These are phyloP conservation scores for Xylaria sp. DNA, from an alignment of 2,329 filamentous ascomycete species.

Conservation along the genomic window DNA sequence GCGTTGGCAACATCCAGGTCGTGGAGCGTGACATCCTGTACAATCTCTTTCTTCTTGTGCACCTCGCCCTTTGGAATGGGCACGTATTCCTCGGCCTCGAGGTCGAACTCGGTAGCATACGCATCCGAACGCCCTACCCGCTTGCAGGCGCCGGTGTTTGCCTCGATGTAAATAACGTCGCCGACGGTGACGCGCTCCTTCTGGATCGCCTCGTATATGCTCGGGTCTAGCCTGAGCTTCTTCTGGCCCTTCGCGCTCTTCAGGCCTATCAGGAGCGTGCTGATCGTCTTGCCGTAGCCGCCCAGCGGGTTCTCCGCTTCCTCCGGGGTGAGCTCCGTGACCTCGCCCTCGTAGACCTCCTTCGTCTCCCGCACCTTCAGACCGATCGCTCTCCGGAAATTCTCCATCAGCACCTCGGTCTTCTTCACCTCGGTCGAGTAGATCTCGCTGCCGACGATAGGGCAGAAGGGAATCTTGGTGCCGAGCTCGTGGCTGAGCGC, in stretches of 20 bases:
- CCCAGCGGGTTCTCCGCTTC: slow-evolving; percentile 97
- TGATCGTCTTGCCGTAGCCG: slow-evolving; percentile 96
- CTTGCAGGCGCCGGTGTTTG: slow-evolving; percentile 98
- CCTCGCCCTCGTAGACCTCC: slow-evolving; percentile 98
- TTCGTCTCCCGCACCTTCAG: slow-evolving; percentile 98
- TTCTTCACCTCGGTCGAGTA: slow-evolving; percentile 99
- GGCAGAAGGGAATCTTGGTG: slow-evolving; percentile 97
- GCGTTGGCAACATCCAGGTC: slow-evolving; percentile 96
- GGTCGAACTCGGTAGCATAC: slow-evolving; percentile 96
- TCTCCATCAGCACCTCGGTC: slow-evolving; percentile 98
- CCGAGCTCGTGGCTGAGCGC: slow-evolving; percentile 96
- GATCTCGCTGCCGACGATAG: slow-evolving; percentile 96
- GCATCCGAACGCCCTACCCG: slow-evolving; percentile 94
- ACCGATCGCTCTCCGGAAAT: slow-evolving; percentile 94
- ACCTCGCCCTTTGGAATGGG: slow-evolving; percentile 98
- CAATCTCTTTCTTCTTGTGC: slow-evolving; percentile 99
- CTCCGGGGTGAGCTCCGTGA: slow-evolving; percentile 95
- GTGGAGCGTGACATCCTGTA: slow-evolving; percentile 96
- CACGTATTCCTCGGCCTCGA: slow-evolving; percentile 98
- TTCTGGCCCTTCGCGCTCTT: slow-evolving; percentile 97
- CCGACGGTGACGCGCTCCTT: slow-evolving; percentile 96
- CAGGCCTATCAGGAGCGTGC: slow-evolving; percentile 88
- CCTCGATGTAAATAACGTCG: slow-evolving; percentile 98
- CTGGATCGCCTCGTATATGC: slow-evolving; percentile 98
- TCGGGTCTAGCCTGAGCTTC: slow-evolving; percentile 94